A percentile compares a stretch with the other conserved stretches of the same genome.
These are phyloP conservation scores for Candida verbasci DNA, from an alignment of 805 yeast genomes.

Conservation along the genomic window DNA sequence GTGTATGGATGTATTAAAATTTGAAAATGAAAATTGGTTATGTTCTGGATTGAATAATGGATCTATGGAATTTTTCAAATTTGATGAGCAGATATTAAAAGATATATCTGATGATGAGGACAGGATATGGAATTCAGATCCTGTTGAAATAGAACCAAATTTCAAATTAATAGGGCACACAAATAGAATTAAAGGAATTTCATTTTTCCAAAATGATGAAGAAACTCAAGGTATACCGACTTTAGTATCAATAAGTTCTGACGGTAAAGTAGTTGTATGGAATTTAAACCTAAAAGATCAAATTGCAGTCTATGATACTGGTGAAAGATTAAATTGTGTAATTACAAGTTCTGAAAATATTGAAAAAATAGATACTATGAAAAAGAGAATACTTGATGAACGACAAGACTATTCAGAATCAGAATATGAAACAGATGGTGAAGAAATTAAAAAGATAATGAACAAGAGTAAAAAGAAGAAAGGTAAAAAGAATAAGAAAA, in stretches of 20 bases:
- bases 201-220: slow-evolving; percentile 40
- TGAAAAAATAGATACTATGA: slow-evolving; percentile 70
- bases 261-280: slow-evolving; percentile 93
- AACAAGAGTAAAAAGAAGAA: slow-evolving; percentile 29
- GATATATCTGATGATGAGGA: slow-evolving; percentile 19
- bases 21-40: slow-evolving; percentile 51
- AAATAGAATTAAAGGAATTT: slow-evolving; percentile 76
- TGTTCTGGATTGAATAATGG: slow-evolving; percentile 74
- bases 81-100: slow-evolving; percentile 23
- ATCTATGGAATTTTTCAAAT: slow-evolving; percentile 51
- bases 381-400: slow-evolving; percentile 39
- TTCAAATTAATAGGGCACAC: slow-evolving; percentile 76
- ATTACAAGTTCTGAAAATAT: slow-evolving; percentile 70
- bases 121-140: slow-evolving; percentile 19
- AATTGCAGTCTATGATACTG: slow-evolving; percentile 84
- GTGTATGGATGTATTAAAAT: slow-evolving; percentile 51
- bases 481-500: slow-evolving; percentile 3
- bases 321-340: slow-evolving; percentile 88
- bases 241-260: slow-evolving; percentile 82
- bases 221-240: slow-evolving; percentile 37
- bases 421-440: slow-evolving; percentile 74
- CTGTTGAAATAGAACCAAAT: slow-evolving; percentile 37
- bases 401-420: slow-evolving; percentile 46
- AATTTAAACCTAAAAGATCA: slow-evolving; percentile 61
- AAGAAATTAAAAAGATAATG: slow-evolving; percentile 56